A percentile compares a stretch with the other conserved stretches of the same genome.
These are phyloP conservation scores for Rhododendron vialii DNA, from an alignment of 148 eudicot species.

Conservation along the genomic window DNA sequence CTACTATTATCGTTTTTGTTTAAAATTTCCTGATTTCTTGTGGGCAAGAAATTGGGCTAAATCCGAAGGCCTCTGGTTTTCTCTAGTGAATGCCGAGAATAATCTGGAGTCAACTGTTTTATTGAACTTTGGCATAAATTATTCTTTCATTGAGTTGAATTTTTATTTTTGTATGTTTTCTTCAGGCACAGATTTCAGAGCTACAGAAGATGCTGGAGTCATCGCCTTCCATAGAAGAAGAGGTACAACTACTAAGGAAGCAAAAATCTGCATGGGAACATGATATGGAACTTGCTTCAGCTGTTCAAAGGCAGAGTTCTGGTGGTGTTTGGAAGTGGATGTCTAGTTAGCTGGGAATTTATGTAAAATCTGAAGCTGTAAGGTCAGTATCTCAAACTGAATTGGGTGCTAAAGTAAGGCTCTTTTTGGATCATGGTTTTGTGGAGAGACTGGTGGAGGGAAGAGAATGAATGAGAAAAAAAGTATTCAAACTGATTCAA, in stretches of 20 bases:
- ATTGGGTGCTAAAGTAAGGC: background rate
- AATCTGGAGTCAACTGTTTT: background rate
- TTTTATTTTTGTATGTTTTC: background rate
- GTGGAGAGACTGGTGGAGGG: background rate
- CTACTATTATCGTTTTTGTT: background rate
- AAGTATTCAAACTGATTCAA: background rate
- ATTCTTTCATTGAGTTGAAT: background rate
- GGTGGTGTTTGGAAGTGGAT: constrained; percentile 88
- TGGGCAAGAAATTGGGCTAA: background rate
- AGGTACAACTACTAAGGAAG: constrained; percentile 58
- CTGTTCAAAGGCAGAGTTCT: constrained; percentile 50
- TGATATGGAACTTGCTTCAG: constrained; percentile 43
- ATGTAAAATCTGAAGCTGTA: constrained; percentile 7
- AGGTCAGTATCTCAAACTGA: constrained; percentile 17
- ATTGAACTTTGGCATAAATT: background rate
- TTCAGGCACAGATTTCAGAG: constrained; percentile 89
- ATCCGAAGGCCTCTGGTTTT: background rate
- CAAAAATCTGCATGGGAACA: constrained; percentile 65
- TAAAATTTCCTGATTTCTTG: background rate
- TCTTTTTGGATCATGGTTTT: background rate
- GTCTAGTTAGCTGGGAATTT: constrained; percentile 36
- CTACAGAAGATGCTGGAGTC: constrained; percentile 59
- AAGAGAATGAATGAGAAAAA: background rate
- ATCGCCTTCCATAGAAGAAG: constrained; percentile 68
- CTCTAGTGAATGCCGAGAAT: background rate